Evolutionary conservation across 1,284 basidiomycete species (phyloP).

Genomic region (Rhodotorula glutinis): DNA sequence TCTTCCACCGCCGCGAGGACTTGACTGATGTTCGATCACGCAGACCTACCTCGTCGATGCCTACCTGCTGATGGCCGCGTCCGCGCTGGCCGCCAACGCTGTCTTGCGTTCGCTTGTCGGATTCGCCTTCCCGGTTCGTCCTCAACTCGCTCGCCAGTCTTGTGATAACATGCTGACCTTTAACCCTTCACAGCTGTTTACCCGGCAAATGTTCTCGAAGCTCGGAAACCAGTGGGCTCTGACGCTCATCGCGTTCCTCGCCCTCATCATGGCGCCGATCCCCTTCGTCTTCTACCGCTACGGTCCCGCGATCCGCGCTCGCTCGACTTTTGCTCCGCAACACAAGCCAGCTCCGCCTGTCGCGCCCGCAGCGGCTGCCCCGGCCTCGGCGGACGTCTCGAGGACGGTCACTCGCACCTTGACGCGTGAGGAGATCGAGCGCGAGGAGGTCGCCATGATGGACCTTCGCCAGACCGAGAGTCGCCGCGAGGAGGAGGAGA

Average conservation of each 20-base stretch:
- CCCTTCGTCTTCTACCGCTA: slow-evolving; percentile 54
- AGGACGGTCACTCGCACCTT: background rate
- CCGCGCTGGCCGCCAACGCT: slow-evolving; percentile 66
- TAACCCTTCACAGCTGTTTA: slow-evolving; percentile 39
- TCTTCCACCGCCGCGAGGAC: slow-evolving; percentile 50
- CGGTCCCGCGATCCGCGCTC: slow-evolving; percentile 46
- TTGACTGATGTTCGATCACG: slow-evolving; percentile 49
- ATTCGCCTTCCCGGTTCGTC: slow-evolving; percentile 16
- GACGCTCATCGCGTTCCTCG: slow-evolving; percentile 61
- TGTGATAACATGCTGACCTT: background rate
- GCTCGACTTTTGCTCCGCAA: slow-evolving; percentile 34
- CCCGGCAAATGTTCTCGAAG: slow-evolving; percentile 56
- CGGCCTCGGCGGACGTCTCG: background rate
- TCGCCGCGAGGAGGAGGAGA: slow-evolving; percentile 6
- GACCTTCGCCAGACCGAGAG: slow-evolving; percentile 7
- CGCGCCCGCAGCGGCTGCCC: background rate
- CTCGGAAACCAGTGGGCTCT: slow-evolving; percentile 66
- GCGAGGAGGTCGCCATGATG: slow-evolving; percentile 11
- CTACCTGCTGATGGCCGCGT: slow-evolving; percentile 58
- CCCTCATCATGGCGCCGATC: slow-evolving; percentile 57
- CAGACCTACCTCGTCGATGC: slow-evolving; percentile 39
- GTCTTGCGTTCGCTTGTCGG: slow-evolving; percentile 61
- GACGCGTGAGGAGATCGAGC: slow-evolving; percentile 15
- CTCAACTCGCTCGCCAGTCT: background rate
- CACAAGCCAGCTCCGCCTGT: slow-evolving; percentile 21